Evolutionary conservation across 768 basidiomycete genomes (phyloP).

Genomic region (Mycena galopus): DNA sequence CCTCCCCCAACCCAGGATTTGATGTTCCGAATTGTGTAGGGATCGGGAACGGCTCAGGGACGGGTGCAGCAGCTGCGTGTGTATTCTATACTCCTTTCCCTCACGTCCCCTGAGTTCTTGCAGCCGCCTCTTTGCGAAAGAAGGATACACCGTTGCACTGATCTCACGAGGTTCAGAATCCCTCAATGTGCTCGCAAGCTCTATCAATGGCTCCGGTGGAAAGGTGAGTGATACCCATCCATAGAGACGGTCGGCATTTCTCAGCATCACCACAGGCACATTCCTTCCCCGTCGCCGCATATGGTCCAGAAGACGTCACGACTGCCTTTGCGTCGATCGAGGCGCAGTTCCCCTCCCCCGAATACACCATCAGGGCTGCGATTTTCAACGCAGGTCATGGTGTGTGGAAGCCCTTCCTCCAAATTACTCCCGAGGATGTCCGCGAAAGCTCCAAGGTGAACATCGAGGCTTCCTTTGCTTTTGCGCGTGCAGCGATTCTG

Average conservation of each 20-base stretch:
- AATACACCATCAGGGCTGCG: constrained; percentile 68
- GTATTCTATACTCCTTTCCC: constrained; percentile 37
- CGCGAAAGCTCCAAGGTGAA: constrained; percentile 64
- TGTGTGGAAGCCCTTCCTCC: constrained; percentile 77
- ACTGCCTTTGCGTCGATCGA: constrained; percentile 63
- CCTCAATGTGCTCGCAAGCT: constrained; percentile 65
- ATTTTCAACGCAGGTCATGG: constrained; percentile 73
- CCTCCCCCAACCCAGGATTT: too few species aligned
- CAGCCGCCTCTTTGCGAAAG: constrained; percentile 71
- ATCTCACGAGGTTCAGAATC: constrained; percentile 69
- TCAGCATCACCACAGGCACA: constrained; percentile 58
- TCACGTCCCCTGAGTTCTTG: not conserved
- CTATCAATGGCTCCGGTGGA: constrained; percentile 70
- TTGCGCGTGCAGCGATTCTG: constrained; percentile 70
- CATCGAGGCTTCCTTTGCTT: constrained; percentile 71
- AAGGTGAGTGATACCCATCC: constrained; percentile 53
- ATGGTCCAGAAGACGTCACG: constrained; percentile 65
- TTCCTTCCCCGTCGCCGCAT: constrained; percentile 66
- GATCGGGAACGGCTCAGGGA: constrained; percentile 62
- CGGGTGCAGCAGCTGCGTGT: constrained; percentile 72
- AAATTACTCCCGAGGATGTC: constrained; percentile 70
- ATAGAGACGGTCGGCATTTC: not conserved
- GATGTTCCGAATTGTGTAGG: constrained; percentile 46
- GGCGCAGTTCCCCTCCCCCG: constrained; percentile 58
- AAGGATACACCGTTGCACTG: constrained; percentile 77